phyloP scores from a whole-genome alignment of 2,329 filamentous ascomycete genomes.

The Clonostachys rhizophaga region DNA sequence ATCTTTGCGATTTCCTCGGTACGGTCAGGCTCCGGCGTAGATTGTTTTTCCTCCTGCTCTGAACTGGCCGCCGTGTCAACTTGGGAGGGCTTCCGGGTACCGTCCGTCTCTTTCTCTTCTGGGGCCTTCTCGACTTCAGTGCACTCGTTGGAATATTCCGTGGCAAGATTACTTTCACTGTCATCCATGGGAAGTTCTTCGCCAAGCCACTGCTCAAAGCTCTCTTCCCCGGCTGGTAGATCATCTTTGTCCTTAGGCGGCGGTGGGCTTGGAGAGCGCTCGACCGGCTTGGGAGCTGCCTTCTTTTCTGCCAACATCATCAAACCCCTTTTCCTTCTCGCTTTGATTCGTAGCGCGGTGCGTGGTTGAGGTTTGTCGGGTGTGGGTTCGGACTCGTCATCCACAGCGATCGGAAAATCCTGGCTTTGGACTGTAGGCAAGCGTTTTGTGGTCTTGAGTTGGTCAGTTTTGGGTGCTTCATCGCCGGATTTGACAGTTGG shows the following conservation, averaged over 20 bases:
- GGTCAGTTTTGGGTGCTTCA: neutral
- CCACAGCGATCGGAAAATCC: neutral
- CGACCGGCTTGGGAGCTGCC: neutral
- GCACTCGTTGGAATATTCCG: too few species aligned
- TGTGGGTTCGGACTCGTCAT: neutral
- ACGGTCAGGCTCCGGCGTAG: too few species aligned
- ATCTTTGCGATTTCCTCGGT: too few species aligned
- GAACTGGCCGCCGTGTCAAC: too few species aligned
- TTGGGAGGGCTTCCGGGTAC: neutral
- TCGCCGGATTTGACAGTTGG: too few species aligned
- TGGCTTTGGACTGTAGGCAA: neutral
- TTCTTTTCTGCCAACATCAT: slow-evolving; percentile 35
- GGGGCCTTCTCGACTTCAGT: neutral
- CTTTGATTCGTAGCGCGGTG: slow-evolving; percentile 40
- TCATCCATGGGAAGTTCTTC: neutral
- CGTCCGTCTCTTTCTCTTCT: neutral
- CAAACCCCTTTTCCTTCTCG: slow-evolving; percentile 41
- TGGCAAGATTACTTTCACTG: neutral
- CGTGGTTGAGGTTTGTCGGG: slow-evolving; percentile 16
- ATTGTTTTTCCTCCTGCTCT: too few species aligned
- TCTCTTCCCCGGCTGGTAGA: neutral
- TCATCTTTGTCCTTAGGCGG: too few species aligned
- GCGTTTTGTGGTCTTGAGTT: neutral
- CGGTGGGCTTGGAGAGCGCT: neutral
- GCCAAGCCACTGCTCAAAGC: slow-evolving; percentile 4